Percentiles rank a stretch among this genome's conserved stretches.
Conservation (phyloP, 78 protist genomes). For the Dictyostelium brefeldianum region DNA sequence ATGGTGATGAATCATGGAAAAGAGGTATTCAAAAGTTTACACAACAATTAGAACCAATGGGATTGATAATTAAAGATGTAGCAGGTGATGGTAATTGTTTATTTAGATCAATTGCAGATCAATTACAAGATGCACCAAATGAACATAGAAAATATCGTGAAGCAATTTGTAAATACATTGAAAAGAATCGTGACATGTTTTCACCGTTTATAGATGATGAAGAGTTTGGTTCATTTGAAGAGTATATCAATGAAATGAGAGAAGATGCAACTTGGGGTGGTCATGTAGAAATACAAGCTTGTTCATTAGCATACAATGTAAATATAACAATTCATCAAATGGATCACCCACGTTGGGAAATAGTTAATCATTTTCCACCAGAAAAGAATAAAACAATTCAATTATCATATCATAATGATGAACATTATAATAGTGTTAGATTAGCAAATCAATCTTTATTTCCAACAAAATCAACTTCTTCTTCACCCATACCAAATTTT, state of each 20-base stretch:
- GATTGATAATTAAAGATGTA: conserved; percentile 81
- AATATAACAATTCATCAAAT: conserved; percentile 82
- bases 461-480: not conserved
- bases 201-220: conserved; percentile 86
- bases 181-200: conserved; percentile 62
- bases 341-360: conserved; percentile 85
- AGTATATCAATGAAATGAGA: conserved; percentile 76
- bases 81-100: conserved; percentile 91
- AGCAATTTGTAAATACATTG: conserved; percentile 45
- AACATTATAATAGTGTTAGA: conserved; percentile 77
- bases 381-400: conserved; percentile 41
- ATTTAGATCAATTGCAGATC: conserved; percentile 86
- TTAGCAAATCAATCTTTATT: not conserved
- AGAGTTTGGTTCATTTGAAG: conserved; percentile 58
- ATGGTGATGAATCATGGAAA: conserved; percentile 83
- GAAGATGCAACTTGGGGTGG: conserved; percentile 88
- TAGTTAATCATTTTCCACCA: conserved; percentile 48
- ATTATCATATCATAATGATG: conserved; percentile 82
- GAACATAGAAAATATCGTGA: conserved; percentile 64
- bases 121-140: conserved; percentile 79
- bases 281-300: conserved; percentile 78
- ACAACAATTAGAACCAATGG: conserved; percentile 63
- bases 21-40: conserved; percentile 37
- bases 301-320: conserved; percentile 55
- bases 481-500: conserved; percentile 8